Conservation (phyloP, 2,329 filamentous ascomycete genomes). For the Helotiales sp. region DNA sequence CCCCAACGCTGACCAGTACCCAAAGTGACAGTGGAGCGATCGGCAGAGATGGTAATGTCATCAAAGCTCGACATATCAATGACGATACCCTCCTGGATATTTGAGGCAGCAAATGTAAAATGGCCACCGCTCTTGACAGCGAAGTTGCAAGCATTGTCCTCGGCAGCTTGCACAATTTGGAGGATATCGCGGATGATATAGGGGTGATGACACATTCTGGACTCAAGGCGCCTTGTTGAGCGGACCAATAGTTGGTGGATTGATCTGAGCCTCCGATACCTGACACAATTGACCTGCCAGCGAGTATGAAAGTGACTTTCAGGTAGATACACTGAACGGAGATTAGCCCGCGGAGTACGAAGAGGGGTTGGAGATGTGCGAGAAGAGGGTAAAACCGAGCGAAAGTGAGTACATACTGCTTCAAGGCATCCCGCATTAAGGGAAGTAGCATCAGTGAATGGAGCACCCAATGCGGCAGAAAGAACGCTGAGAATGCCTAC, state of each 20-base stretch:
- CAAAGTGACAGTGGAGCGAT: conserved; percentile 28
- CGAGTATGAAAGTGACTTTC: not conserved
- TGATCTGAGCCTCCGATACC: not conserved
- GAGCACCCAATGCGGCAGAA: not conserved
- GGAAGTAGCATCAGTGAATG: not conserved
- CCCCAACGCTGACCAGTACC: conserved; percentile 34
- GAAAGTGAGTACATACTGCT: too few species aligned
- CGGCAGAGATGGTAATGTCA: conserved; percentile 26
- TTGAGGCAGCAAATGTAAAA: not conserved
- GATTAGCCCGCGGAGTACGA: not conserved
- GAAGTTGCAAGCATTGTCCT: not conserved
- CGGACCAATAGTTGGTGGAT: not conserved
- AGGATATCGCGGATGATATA: not conserved
- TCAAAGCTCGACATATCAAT: conserved; percentile 42
- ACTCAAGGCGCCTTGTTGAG: not conserved
- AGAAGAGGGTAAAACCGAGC: not conserved
- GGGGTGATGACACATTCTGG: not conserved
- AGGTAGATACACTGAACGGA: not conserved
- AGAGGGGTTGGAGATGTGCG: not conserved
- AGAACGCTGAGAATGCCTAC: too few species aligned
- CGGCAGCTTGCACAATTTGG: not conserved
- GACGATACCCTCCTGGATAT: conserved; percentile 42
- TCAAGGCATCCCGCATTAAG: not conserved
- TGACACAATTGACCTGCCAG: not conserved
- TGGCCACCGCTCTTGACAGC: not conserved